Base-by-base conservation (phyloP, 1,139 yeast genomes). In the Suhomyces choctaworum region DNA sequence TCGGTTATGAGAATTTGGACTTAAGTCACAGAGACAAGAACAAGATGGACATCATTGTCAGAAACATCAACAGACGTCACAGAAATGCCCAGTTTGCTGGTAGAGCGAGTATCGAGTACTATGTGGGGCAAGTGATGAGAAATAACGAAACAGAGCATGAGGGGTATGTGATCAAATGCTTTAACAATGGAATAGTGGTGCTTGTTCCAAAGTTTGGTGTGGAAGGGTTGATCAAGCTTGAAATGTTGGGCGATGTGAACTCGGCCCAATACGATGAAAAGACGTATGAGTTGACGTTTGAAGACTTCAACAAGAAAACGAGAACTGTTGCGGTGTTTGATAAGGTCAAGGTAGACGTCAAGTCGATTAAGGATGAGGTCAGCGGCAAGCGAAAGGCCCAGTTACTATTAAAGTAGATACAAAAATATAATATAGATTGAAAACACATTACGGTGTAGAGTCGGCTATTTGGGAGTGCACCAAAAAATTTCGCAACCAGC, bases 81-180 rank as follows among this genome's bases (percentile, higher is more conserved):
- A 80, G 98, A 62, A 94, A 92, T 60, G 98, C 98, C 0, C 99
- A 94, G 64, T 87, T 92, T 72, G 99, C 98, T 2, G 98, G 98
- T 23, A 78, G 99, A 55, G 96, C 98, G 22, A 86, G 96, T 58
- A 88, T 94, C 46, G 98, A 94, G 58, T 94, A 92, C 62, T 92
- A 88, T 54, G 98, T 94, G 29, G 98, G 98, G 10, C 98, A 94
- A 65, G 97, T 90, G 22, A 84, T 94, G 84, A 85, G 89, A 58
- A 81, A 80, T 53, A 77, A 79, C 45, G 84, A 82, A 44, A 64
- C 79, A 23, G 67, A 66, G 23, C 96, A 89, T 56, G 94, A 89
- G 47, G 98, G 97, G 6, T 90, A 88, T 52, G 82, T 90, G 25
- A 89, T 90, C 51, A 87, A 88, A 58, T 92, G 94, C 27, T 90